phyloP scores from a whole-genome alignment of 352 stramenopile genomes.

The Globisporangium cystogenes region DNA sequence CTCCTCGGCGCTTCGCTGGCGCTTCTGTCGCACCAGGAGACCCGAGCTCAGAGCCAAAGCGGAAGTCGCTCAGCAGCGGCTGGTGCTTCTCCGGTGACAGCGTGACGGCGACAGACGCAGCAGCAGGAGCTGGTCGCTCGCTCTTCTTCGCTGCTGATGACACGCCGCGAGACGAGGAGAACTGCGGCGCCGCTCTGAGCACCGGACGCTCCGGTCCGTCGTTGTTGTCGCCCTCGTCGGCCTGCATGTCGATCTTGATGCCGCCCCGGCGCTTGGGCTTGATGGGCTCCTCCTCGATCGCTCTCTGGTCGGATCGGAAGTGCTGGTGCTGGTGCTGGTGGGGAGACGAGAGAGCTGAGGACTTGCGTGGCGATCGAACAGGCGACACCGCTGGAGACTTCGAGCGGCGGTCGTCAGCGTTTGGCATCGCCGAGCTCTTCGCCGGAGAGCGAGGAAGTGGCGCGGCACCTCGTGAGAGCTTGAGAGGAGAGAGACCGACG shows the following conservation, averaged over 20 bases:
- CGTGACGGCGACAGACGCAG: background rate
- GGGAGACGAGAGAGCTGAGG: background rate
- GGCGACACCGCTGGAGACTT: background rate
- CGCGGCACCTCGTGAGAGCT: constrained; percentile 10
- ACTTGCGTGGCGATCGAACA: background rate
- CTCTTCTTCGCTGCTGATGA: constrained; percentile 3
- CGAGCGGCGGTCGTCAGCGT: no score
- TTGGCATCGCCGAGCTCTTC: constrained; percentile 7
- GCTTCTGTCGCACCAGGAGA: constrained; percentile 2
- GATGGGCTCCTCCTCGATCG: background rate
- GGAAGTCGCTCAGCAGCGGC: constrained; percentile 31
- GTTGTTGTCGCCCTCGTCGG: constrained; percentile 1
- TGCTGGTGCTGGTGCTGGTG: background rate
- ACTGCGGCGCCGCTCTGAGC: constrained; percentile 6
- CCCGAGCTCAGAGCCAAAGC: constrained; percentile 22
- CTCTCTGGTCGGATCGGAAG: background rate
- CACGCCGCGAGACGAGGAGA: constrained; percentile 2
- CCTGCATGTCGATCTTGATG: constrained; percentile 13
- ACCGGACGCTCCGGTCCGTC: background rate
- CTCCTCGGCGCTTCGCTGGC: constrained; percentile 19
- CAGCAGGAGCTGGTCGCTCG: background rate
- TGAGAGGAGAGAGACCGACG: constrained; percentile 31
- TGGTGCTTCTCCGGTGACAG: constrained; percentile 6
- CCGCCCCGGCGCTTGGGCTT: constrained; percentile 10
- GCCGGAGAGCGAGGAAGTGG: constrained; percentile 9